Conservation (phyloP, 1,284 basidiomycete species). For the Papiliotrema fonsecae region DNA sequence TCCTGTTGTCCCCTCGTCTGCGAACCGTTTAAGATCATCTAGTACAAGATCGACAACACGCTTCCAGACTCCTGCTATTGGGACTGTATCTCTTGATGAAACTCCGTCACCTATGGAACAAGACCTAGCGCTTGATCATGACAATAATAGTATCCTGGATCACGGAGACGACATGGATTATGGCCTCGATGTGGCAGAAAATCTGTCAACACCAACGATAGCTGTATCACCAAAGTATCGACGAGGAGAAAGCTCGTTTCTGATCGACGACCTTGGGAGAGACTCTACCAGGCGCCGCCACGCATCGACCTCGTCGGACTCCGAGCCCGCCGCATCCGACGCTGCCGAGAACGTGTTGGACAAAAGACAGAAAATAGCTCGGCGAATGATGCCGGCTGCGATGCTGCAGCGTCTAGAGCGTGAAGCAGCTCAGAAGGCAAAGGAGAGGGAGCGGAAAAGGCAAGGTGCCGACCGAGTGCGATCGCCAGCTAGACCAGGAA, state of each 20-base stretch:
- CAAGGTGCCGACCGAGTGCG: neutral
- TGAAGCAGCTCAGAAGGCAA: conserved; percentile 17
- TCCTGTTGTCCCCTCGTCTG: no score
- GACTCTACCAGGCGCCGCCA: neutral
- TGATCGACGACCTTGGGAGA: conserved; percentile 9
- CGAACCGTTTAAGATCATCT: neutral
- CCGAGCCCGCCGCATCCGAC: neutral
- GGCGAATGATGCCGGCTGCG: conserved; percentile 38
- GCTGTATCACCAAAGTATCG: neutral
- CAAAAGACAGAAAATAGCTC: conserved; percentile 30
- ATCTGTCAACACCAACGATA: neutral
- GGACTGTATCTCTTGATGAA: neutral
- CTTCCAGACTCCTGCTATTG: neutral
- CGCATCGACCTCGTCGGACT: neutral
- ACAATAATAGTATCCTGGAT: no score
- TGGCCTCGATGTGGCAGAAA: neutral
- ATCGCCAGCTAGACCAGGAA: conserved; percentile 33
- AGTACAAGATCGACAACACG: neutral
- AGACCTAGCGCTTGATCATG: no score
- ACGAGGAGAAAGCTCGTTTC: conserved; percentile 6
- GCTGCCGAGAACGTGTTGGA: conserved; percentile 13
- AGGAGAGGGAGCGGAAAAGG: conserved; percentile 3
- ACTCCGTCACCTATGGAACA: neutral
- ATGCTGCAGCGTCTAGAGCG: conserved; percentile 35
- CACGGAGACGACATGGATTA: no score